phyloP scores from a whole-genome alignment of 2,329 filamentous ascomycete genomes.

The Pseudogymnoascus pannorum region DNA sequence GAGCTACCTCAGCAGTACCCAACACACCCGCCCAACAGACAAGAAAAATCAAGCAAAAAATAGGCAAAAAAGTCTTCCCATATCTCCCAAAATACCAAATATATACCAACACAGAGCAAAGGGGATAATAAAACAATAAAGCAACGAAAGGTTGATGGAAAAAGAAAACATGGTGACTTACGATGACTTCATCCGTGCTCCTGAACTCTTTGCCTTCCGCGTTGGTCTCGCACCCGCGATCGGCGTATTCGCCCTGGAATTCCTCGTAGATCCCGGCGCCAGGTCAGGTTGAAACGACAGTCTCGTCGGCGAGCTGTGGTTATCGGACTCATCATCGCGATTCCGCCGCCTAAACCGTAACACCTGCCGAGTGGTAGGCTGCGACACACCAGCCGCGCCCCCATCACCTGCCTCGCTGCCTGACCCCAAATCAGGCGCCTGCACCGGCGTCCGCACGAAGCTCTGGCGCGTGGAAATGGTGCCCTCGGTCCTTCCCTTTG shows the following conservation, averaged over 20 bases:
- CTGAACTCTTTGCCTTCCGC: conserved; percentile 53
- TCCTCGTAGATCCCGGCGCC: conserved; percentile 39
- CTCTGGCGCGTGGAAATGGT: conserved; percentile 15
- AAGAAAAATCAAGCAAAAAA: conserved; percentile 16
- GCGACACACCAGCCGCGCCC: conserved; percentile 13
- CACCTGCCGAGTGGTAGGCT: conserved; percentile 15
- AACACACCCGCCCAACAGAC: not conserved
- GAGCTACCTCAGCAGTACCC: not conserved
- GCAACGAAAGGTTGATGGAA: conserved; percentile 14
- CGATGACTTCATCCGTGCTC: conserved; percentile 58
- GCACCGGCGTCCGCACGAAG: conserved; percentile 22
- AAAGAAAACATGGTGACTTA: conserved; percentile 38
- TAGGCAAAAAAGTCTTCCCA: conserved; percentile 12
- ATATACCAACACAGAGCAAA: conserved; percentile 4
- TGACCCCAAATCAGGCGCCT: conserved; percentile 15
- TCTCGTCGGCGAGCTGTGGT: conserved; percentile 44
- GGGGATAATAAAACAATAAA: conserved; percentile 11
- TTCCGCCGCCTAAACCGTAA: conserved; percentile 23
- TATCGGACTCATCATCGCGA: conserved; percentile 45
- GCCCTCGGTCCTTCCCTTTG: not conserved
- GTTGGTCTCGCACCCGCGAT: conserved; percentile 42
- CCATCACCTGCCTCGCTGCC: conserved; percentile 22
- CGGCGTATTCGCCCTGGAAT: conserved; percentile 56
- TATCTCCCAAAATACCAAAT: not conserved
- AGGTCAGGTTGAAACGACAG: conserved; percentile 39